These are phyloP conservation scores for Ceratocystis lukuohia DNA, from an alignment of 2,329 filamentous ascomycete genomes.

Conservation along the genomic window DNA sequence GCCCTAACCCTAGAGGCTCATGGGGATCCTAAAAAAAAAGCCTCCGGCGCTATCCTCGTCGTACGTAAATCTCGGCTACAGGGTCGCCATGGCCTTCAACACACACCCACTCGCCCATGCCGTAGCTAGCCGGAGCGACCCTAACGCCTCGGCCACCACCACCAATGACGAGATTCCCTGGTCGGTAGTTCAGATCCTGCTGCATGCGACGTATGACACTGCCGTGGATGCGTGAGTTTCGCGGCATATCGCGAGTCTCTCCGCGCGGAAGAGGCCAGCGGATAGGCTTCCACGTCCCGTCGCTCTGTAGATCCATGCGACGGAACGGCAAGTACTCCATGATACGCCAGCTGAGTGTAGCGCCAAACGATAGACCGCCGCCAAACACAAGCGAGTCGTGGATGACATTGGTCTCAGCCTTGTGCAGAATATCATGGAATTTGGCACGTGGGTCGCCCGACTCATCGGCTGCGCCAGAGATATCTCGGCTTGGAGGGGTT, in stretches of 20 bases:
- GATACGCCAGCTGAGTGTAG: constrained; percentile 56
- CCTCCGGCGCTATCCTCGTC: constrained; percentile 23
- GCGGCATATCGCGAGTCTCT: constrained; percentile 63
- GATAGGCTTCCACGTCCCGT: constrained; percentile 68
- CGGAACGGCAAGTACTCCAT: constrained; percentile 77
- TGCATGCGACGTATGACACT: constrained; percentile 62
- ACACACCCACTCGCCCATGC: constrained; percentile 61
- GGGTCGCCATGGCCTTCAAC: constrained; percentile 50
- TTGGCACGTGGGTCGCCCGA: constrained; percentile 12
- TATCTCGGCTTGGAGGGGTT: not conserved
- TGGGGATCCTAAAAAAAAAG: too few species aligned
- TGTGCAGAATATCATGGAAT: constrained; percentile 47
- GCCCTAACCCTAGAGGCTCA: not conserved
- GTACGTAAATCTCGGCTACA: constrained; percentile 55
- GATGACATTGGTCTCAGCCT: constrained; percentile 41
- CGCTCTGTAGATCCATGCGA: constrained; percentile 60
- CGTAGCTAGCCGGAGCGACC: constrained; percentile 44
- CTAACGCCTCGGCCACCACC: constrained; percentile 60
- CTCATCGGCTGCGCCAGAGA: not conserved
- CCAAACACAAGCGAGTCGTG: constrained; percentile 59
- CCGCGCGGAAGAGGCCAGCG: constrained; percentile 67
- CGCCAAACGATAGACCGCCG: constrained; percentile 40
- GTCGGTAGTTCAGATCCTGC: constrained; percentile 49
- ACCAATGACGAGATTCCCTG: constrained; percentile 67
- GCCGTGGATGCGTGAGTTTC: constrained; percentile 55